These are phyloP conservation scores for Daldinia loculata DNA, from an alignment of 495 filamentous ascomycete species.

Conservation along the genomic window DNA sequence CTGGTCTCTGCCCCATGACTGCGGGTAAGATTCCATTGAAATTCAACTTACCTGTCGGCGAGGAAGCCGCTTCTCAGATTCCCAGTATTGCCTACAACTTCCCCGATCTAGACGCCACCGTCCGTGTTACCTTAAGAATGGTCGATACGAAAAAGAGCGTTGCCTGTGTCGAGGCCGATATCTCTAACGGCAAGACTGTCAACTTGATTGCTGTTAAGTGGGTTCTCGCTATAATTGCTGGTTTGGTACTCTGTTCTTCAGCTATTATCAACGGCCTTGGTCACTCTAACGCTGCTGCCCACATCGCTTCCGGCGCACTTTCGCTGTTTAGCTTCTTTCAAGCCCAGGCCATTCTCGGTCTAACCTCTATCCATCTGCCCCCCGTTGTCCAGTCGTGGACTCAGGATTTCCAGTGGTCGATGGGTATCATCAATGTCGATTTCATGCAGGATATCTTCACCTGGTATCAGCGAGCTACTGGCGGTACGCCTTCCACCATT, in stretches of 20 bases:
- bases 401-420: conserved; percentile 98
- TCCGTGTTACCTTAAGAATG: conserved; percentile 81
- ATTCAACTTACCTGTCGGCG: conserved; percentile 69
- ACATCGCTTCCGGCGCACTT: conserved; percentile 91
- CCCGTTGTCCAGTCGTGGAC: conserved; percentile 95
- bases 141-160: conserved; percentile 66
- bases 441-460: conserved; percentile 91
- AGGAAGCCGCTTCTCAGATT: conserved; percentile 67
- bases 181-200: conserved; percentile 95
- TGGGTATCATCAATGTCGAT: conserved; percentile 90
- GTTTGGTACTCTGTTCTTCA: conserved; percentile 81
- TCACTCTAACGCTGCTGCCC: conserved; percentile 95
- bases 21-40: conserved; percentile 80
- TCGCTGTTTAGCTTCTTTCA: conserved; percentile 97
- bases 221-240: conserved; percentile 86
- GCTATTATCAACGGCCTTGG: conserved; percentile 83
- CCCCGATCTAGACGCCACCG: conserved; percentile 91
- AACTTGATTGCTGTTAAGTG: conserved; percentile 89
- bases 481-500: conserved; percentile 83
- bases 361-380: conserved; percentile 84
- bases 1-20: conserved; percentile 92
- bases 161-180: conserved; percentile 86
- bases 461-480: conserved; percentile 96
- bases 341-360: conserved; percentile 92
- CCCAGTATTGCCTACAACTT: conserved; percentile 89